phyloP scores from a whole-genome alignment of 768 basidiomycete species.

The Hortiboletus flavorubellus region DNA sequence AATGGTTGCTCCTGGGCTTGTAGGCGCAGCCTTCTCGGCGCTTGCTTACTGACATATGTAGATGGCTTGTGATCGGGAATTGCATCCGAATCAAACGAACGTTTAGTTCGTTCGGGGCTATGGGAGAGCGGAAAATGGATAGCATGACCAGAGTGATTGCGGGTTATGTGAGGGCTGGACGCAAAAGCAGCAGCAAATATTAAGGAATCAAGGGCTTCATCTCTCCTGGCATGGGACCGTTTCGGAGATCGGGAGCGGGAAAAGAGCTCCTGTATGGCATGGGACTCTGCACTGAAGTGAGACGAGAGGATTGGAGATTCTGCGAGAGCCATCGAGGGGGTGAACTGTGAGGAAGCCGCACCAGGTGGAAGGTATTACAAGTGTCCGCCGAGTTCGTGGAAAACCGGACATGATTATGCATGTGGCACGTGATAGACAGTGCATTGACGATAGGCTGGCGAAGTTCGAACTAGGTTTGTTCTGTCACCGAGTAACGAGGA shows the following conservation, averaged over 20 bases:
- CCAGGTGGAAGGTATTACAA: constrained; percentile 4
- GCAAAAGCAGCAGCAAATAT: constrained; percentile 74
- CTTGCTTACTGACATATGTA: constrained; percentile 72
- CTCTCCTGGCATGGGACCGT: constrained; percentile 50
- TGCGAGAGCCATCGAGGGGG: constrained; percentile 24
- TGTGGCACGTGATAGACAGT: constrained; percentile 5
- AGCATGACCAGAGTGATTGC: constrained; percentile 85
- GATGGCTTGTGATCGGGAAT: constrained; percentile 45
- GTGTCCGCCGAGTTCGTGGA: not conserved
- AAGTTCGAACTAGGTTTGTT: too few species aligned
- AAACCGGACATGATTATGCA: not conserved
- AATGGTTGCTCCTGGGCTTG: constrained; percentile 30
- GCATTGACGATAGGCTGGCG: too few species aligned
- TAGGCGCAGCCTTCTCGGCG: constrained; percentile 62
- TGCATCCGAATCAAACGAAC: constrained; percentile 38
- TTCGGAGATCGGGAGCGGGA: constrained; percentile 46
- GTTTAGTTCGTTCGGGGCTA: constrained; percentile 49
- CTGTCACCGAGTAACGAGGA: too few species aligned
- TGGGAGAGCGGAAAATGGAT: constrained; percentile 51
- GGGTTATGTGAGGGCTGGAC: constrained; percentile 73
- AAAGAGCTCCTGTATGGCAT: constrained; percentile 65
- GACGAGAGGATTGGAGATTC: constrained; percentile 30
- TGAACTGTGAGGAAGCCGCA: not conserved
- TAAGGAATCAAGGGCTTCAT: constrained; percentile 75
- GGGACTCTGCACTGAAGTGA: constrained; percentile 36